These are phyloP conservation scores for Acacia acuminata DNA, from an alignment of 306 rosid genomes.

Conservation along the genomic window DNA sequence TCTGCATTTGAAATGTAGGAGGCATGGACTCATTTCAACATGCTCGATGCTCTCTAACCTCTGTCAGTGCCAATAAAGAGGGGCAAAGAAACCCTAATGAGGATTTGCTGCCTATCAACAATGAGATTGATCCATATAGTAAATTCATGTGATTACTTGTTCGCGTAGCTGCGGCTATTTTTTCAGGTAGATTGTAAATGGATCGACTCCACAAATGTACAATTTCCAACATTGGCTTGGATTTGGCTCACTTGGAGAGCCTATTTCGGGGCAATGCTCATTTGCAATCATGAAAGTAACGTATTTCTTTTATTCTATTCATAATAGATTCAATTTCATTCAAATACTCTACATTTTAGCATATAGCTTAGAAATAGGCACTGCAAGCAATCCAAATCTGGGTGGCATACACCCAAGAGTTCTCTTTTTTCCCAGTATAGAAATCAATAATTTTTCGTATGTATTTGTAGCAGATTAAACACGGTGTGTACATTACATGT, in stretches of 20 bases:
- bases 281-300: background rate
- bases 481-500: background rate
- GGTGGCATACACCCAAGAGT: background rate
- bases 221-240: background rate
- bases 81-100: background rate
- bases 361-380: background rate
- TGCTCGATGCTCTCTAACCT: slow-evolving; percentile 52
- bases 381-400: background rate
- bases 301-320: background rate
- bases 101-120: slow-evolving; percentile 1
- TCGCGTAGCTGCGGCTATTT: background rate
- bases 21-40: slow-evolving; percentile 85
- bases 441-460: background rate
- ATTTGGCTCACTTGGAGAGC: background rate
- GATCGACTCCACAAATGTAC: background rate
- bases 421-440: background rate
- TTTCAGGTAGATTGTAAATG: background rate
- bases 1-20: slow-evolving; percentile 48
- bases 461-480: background rate
- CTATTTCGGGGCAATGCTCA: background rate
- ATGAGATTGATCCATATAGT: background rate
- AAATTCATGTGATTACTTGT: background rate
- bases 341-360: background rate
- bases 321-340: background rate
- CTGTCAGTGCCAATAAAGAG: slow-evolving; percentile 11